Conservation (phyloP, 2,329 filamentous ascomycete genomes). For the Ophiostoma triangulosporum region DNA sequence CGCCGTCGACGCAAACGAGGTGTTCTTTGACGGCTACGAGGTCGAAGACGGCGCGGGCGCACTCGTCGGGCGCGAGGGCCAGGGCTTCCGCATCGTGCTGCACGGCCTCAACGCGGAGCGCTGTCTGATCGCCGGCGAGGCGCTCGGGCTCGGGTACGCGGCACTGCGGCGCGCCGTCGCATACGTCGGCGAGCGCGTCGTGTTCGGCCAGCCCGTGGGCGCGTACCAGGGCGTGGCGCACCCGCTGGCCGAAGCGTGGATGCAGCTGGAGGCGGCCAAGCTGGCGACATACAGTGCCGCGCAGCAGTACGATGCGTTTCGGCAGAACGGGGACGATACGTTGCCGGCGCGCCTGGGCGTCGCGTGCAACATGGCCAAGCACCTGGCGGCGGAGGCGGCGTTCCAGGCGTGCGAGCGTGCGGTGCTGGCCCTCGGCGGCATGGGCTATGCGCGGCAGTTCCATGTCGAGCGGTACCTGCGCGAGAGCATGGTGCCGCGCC, state of each 20-base stretch:
- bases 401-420: slow-evolving; percentile 49
- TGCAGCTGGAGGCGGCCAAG: slow-evolving; percentile 52
- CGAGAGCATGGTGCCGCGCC: slow-evolving; percentile 50
- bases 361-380: slow-evolving; percentile 58
- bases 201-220: slow-evolving; percentile 53
- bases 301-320: slow-evolving; percentile 38
- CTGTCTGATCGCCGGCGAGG: slow-evolving; percentile 64
- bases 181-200: slow-evolving; percentile 53
- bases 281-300: slow-evolving; percentile 53
- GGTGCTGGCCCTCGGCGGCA: slow-evolving; percentile 45
- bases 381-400: slow-evolving; percentile 51
- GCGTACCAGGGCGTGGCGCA: slow-evolving; percentile 54
- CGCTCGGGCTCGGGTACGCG: slow-evolving; percentile 66
- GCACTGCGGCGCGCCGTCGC: slow-evolving; percentile 46
- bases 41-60: slow-evolving; percentile 34
- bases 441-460: slow-evolving; percentile 52
- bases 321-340: neutral
- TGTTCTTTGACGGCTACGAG: slow-evolving; percentile 71
- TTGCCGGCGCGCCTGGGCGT: slow-evolving; percentile 42
- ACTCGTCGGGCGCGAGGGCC: slow-evolving; percentile 57
- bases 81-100: slow-evolving; percentile 67
- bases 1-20: slow-evolving; percentile 72
- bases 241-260: slow-evolving; percentile 51
- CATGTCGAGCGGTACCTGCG: slow-evolving; percentile 52
- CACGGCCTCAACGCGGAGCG: slow-evolving; percentile 72